These are phyloP conservation scores for Dictyostelium purpureum DNA, from an alignment of 78 protist genomes.

Conservation along the genomic window DNA sequence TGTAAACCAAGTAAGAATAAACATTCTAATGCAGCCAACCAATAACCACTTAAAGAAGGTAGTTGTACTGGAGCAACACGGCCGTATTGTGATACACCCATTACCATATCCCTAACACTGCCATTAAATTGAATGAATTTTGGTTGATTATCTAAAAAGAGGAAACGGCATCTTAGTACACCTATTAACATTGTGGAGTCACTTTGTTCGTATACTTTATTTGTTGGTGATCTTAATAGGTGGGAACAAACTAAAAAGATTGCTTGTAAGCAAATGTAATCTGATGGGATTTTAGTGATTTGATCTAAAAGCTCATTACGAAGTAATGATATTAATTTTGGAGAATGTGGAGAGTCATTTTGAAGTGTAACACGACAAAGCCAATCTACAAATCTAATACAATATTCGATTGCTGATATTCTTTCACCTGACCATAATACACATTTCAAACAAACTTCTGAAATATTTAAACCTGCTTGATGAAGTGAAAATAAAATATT, in stretches of 20 bases:
- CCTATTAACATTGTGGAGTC: slow-evolving; percentile 22
- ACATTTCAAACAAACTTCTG: slow-evolving; percentile 66
- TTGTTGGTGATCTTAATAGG: slow-evolving; percentile 23
- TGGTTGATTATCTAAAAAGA: slow-evolving; percentile 59
- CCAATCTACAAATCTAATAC: slow-evolving; percentile 73
- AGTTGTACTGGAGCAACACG: background rate
- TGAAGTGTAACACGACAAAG: slow-evolving; percentile 48
- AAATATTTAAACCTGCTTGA: slow-evolving; percentile 52
- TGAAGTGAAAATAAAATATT: slow-evolving; percentile 23
- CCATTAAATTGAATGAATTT: slow-evolving; percentile 63
- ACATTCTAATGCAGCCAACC: slow-evolving; percentile 65
- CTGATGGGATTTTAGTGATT: slow-evolving; percentile 57
- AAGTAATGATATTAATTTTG: slow-evolving; percentile 16
- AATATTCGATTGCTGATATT: slow-evolving; percentile 55
- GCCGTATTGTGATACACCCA: slow-evolving; percentile 54
- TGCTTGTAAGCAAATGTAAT: slow-evolving; percentile 62
- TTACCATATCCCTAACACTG: slow-evolving; percentile 43
- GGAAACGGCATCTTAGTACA: slow-evolving; percentile 19
- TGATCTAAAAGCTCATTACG: slow-evolving; percentile 46
- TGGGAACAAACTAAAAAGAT: slow-evolving; percentile 28
- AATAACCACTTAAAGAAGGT: background rate
- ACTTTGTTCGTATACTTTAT: slow-evolving; percentile 64
- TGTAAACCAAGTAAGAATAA: slow-evolving; percentile 22
- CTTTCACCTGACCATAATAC: slow-evolving; percentile 47
- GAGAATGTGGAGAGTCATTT: background rate